Base-by-base conservation (phyloP, 2,329 filamentous ascomycete species). In the Ilyonectria destructans region DNA sequence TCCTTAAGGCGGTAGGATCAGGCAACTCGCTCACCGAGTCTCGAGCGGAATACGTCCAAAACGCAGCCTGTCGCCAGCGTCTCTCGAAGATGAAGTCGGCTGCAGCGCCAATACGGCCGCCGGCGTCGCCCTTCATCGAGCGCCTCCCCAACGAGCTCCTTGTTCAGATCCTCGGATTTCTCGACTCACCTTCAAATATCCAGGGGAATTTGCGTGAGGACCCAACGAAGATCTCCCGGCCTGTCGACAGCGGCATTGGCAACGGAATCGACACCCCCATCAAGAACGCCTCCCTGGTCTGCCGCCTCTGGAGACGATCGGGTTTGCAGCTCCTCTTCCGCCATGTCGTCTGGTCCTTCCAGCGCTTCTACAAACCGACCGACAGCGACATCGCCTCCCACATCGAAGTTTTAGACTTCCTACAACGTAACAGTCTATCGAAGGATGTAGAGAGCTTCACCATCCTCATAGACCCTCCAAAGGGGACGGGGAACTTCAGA, bases 111-210 rank as follows among this genome's bases (percentile, higher is more conserved):
- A 17, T 23, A 9, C 19, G 10, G 48, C 26, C 23, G 35, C 35
- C 56, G 21, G 8, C 49, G 7, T n/a, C 62, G 1, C 65, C 58
- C 8, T 65, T 83, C 58, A 58, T 67, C 74, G 69, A 80, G 29
- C 61, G 73, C 29, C 83, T 93, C 21, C 91, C 90, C 2, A 88
- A 87, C 69, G 91, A 93, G 80, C 80, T 93, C 52, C 79, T 91
- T 23, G 77, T 85, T 59, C 82, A 87, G 3, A 86, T 92, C 70
- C 83, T 92, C 72, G 80, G 78, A n/a, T 85, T 85, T 73, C 82
- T 92, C 54, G 85, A 87, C 71, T 74, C 74, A 0, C 76, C 82
- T 2, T 83, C 87, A 10, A 85, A 86, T 13, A 89, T 89, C 0
- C 78, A 83, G 49, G 74, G 72, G 45, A 81, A 82, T 17, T 78